These are phyloP conservation scores for Boletellus ananas DNA, from an alignment of 768 basidiomycete genomes.

Conservation along the genomic window DNA sequence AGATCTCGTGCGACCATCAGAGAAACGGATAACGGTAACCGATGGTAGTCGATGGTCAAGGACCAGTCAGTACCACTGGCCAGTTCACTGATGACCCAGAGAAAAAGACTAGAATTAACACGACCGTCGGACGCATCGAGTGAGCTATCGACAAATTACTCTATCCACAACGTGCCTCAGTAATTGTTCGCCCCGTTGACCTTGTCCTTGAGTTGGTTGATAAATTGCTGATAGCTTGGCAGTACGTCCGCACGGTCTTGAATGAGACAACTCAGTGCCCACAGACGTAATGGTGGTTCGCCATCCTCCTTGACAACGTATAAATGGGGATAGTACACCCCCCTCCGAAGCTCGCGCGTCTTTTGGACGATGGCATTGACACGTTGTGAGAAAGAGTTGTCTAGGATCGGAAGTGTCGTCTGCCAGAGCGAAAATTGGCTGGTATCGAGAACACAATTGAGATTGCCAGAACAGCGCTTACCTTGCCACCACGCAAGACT, in stretches of 20 bases:
- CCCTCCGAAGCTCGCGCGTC: constrained; percentile 89
- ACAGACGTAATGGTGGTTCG: constrained; percentile 88
- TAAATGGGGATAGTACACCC: constrained; percentile 88
- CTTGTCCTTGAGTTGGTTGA: constrained; percentile 88
- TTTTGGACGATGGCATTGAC: constrained; percentile 93
- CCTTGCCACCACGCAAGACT: constrained; percentile 91
- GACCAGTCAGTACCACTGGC: no score
- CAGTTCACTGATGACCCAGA: no score
- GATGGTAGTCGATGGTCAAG: no score
- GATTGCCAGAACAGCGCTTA: constrained; percentile 20
- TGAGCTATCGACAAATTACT: neutral
- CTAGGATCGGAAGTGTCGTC: constrained; percentile 86
- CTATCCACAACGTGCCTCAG: constrained; percentile 6
- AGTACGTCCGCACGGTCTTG: constrained; percentile 94
- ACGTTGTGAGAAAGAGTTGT: constrained; percentile 94
- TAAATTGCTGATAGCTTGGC: constrained; percentile 95
- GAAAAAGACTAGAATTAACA: neutral
- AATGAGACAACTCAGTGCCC: constrained; percentile 92
- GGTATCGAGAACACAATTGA: neutral
- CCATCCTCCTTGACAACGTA: constrained; percentile 98
- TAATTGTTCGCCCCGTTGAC: constrained; percentile 35
- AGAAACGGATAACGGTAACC: no score
- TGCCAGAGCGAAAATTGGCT: constrained; percentile 25
- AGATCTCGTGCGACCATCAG: neutral
- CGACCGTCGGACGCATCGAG: neutral